These are phyloP conservation scores for Globisporangium parvum DNA, from an alignment of 352 stramenopile genomes.

Conservation along the genomic window DNA sequence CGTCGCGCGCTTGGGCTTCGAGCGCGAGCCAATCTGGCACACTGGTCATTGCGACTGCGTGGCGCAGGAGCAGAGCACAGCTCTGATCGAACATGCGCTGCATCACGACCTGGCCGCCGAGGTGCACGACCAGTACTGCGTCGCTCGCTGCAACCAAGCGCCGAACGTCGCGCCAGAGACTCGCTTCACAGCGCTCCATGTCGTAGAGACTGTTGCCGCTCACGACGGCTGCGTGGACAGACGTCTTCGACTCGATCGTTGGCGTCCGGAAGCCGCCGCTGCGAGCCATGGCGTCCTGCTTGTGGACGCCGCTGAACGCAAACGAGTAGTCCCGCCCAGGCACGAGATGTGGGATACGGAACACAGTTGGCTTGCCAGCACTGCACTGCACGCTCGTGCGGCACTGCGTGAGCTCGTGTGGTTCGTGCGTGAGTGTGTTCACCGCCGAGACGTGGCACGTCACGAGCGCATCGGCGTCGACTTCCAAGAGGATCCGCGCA, in stretches of 20 bases:
- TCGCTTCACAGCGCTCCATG: conserved; percentile 33
- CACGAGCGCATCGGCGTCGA: conserved; percentile 28
- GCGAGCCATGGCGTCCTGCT: conserved; percentile 26
- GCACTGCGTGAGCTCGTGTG: conserved; percentile 33
- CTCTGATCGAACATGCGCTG: conserved; percentile 63
- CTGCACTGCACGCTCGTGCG: conserved; percentile 17
- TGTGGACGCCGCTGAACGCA: conserved; percentile 48
- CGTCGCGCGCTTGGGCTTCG: conserved; percentile 41
- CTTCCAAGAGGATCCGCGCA: conserved; percentile 62
- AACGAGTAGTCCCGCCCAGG: conserved; percentile 50
- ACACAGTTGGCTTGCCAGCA: conserved; percentile 29
- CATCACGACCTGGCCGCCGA: conserved; percentile 68
- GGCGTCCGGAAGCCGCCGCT: conserved; percentile 44
- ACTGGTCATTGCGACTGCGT: conserved; percentile 18
- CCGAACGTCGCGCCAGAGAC: conserved; percentile 42
- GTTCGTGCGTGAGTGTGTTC: conserved; percentile 30
- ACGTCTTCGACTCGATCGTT: conserved; percentile 22
- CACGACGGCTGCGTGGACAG: conserved; percentile 28
- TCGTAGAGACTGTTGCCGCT: conserved; percentile 47
- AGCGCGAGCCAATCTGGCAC: conserved; percentile 31
- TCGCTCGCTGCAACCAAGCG: conserved; percentile 24
- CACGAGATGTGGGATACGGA: conserved; percentile 35
- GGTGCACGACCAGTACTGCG: conserved; percentile 47
- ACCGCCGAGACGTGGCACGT: conserved; percentile 46
- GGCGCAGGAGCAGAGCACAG: conserved; percentile 47